Evolutionary conservation across 495 filamentous ascomycete genomes (phyloP), one percentile per base, ranked within the genome.

Genomic region (Penicillium roqueforti): DNA sequence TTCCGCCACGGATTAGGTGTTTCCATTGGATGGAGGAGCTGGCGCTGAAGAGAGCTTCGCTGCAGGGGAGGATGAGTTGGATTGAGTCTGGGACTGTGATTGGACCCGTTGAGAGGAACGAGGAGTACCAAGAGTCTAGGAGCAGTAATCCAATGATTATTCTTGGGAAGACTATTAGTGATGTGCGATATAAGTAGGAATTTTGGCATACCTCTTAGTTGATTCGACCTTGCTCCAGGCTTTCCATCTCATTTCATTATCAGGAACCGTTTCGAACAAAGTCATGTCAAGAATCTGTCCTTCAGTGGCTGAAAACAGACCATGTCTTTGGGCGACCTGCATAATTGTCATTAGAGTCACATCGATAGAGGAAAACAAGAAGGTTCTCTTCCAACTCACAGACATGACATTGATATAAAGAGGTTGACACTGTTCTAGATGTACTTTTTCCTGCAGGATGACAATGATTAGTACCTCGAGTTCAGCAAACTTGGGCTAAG

Each of bases 191-290:
- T 22, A 6, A 29, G 50, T 1, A 13, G 9, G 25, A 34, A 14
- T 23, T 3, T 4, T 1, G 19, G 7, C 67, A 52, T 51, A 78
- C 77, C 76, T 66, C 40, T 81, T 81, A 0, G 67, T 69, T 23
- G 72, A 76, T 61, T 81, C 78, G 6, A 81, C 70, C 43, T 71
- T 76, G 54, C 71, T 72, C 78, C 78, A 81, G 4, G 76, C 74
- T 53, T 80, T 80, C 78, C 78, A 81, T 61, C 76, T 62, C 41
- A 68, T 64, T 29, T 79, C 78, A 18, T 75, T 67, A 60, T 80
- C 76, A 7, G 71, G 62, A 3, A 79, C 66, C 14, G 67, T 63
- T 26, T 77, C 72, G 37, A 78, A 78, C 6, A 80, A 56, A 39
- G 65, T 68, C 59, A 69, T 74, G 41, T 76, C 75, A 8, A 78